Evolutionary conservation across 495 filamentous ascomycete genomes (phyloP), one percentile per base, ranked within the genome.

Genomic region (Emericellopsis terricola): DNA sequence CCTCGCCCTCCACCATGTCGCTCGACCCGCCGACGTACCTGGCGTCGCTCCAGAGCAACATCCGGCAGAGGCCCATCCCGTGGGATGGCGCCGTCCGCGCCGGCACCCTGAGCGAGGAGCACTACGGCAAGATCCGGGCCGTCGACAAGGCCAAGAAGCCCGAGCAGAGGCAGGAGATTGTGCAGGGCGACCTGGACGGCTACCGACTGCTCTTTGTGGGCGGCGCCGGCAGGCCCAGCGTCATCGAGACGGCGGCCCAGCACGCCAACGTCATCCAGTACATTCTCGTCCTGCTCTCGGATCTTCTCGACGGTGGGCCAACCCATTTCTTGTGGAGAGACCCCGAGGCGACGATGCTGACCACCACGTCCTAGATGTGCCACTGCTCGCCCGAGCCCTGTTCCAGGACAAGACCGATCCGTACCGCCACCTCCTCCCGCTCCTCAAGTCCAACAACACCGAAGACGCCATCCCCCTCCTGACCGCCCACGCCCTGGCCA

Each of bases 81-180:
- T 99, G 89, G 89, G 91, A 96, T 53, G 89, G 89, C 41, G 86
- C 91, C 45, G 83, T 91, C 43, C 78, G 89, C 52, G 81, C 81
- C 47, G 80, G 81, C 44, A 87, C 82, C 48, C 81, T 99, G 58
- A 92, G 84, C 33, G 89, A 94, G 42, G 75, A 79, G 35, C 84
- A 99, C 50, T 68, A 94, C 45, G 85, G 79, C 62, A 86, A 82
- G 65, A 96, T 99, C 62, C 86, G 89, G 57, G 82, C 89, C 32
- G 82, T 94, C 44, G 91, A 96, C 55, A 97, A 94, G 60, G 84
- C 89, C 42, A 78, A 83, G 44, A 84, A 80, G 48, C 80, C 84
- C 34, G 82, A 89, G 51, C 52, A 50, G 41, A 73, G 86, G 48
- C 73, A 72, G 46, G 69, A 85, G 44, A 77, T 74, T 19, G 71